Conservation (phyloP, 2,329 filamentous ascomycete genomes). For the Dactylellina leptospora region DNA sequence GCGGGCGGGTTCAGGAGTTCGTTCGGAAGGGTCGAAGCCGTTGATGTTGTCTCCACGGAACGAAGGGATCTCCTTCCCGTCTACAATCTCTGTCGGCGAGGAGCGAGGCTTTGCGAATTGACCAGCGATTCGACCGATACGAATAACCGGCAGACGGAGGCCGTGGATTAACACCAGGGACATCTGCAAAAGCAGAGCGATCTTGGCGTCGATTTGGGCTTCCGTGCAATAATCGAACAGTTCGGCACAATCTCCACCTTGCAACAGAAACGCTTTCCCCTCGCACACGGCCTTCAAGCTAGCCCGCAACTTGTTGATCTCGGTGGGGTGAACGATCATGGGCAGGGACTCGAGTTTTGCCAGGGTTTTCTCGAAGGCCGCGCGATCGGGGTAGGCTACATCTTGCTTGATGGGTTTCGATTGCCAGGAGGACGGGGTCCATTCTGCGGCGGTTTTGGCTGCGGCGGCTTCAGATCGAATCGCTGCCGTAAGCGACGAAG, state of each 20-base stretch:
- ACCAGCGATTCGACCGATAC: slow-evolving; percentile 94
- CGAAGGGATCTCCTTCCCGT: slow-evolving; percentile 82
- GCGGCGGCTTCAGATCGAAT: slow-evolving; percentile 30
- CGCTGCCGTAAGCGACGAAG: slow-evolving; percentile 30
- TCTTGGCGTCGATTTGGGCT: slow-evolving; percentile 89
- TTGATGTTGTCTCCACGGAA: slow-evolving; percentile 98
- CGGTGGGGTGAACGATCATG: slow-evolving; percentile 79
- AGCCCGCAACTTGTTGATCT: slow-evolving; percentile 81
- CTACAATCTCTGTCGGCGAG: slow-evolving; percentile 81
- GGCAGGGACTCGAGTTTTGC: slow-evolving; percentile 74
- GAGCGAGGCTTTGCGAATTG: slow-evolving; percentile 97
- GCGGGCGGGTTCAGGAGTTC: slow-evolving; percentile 81
- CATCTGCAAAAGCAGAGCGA: slow-evolving; percentile 97
- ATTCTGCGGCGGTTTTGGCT: slow-evolving; percentile 54
- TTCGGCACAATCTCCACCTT: slow-evolving; percentile 97
- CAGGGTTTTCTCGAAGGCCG: slow-evolving; percentile 69
- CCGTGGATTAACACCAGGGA: slow-evolving; percentile 94
- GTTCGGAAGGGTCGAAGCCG: slow-evolving; percentile 78
- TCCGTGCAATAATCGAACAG: slow-evolving; percentile 89
- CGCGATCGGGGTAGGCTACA: slow-evolving; percentile 73
- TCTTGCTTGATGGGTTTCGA: slow-evolving; percentile 81
- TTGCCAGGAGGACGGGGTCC: slow-evolving; percentile 70
- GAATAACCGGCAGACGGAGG: slow-evolving; percentile 79
- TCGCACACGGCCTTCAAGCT: slow-evolving; percentile 84
- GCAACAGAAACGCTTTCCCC: slow-evolving; percentile 90